Conservation (phyloP, 768 basidiomycete genomes). For the Tephrocybe sp. region DNA sequence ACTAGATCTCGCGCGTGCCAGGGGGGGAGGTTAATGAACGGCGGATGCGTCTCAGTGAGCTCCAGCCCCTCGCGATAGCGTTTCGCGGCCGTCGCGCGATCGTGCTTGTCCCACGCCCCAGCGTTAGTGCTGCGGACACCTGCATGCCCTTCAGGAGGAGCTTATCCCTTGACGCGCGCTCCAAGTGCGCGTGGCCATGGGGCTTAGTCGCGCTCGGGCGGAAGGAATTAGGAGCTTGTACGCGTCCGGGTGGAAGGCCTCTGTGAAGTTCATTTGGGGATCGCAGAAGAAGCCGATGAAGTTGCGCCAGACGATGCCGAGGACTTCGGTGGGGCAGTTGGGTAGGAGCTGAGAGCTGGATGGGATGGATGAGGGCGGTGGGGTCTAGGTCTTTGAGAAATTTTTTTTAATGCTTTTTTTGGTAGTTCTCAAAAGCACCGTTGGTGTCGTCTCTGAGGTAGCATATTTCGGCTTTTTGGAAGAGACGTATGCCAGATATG, state of each 20-base stretch:
- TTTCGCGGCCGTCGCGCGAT: conserved; percentile 29
- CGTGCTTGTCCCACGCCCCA: conserved; percentile 31
- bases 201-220: conserved; percentile 16
- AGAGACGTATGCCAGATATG: neutral
- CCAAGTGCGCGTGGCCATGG: conserved; percentile 21
- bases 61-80: conserved; percentile 29
- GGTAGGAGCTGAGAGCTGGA: conserved; percentile 4
- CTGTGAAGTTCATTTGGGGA: conserved; percentile 16
- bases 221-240: conserved; percentile 28
- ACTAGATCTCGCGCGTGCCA: conserved; percentile 20
- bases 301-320: conserved; percentile 25
- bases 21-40: conserved; percentile 15
- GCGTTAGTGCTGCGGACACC: conserved; percentile 24
- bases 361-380: conserved; percentile 14
- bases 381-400: conserved; percentile 25
- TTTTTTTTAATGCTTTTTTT: conserved; percentile 24
- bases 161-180: conserved; percentile 17
- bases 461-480: neutral
- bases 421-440: conserved; percentile 25
- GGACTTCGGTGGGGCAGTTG: conserved; percentile 21
- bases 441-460: conserved; percentile 10
- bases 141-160: conserved; percentile 31
- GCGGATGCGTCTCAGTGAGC: conserved; percentile 22
- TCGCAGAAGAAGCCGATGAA: conserved; percentile 27
- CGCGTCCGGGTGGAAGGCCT: conserved; percentile 24